These are phyloP conservation scores for Phytophthora pinifolia DNA, from an alignment of 352 stramenopile genomes.

Conservation along the genomic window DNA sequence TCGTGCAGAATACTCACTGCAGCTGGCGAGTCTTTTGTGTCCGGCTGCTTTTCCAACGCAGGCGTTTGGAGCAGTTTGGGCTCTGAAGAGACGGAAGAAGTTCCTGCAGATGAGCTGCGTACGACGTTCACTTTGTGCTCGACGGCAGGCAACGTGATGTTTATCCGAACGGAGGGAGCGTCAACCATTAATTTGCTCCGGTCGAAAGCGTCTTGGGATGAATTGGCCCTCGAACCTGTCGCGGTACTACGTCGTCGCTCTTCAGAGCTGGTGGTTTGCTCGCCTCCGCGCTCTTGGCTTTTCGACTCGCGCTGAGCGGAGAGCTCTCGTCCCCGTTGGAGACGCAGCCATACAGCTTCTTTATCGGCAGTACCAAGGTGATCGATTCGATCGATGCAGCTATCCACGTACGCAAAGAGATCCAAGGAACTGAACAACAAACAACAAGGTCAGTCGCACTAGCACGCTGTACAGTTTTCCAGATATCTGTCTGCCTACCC, in stretches of 20 bases:
- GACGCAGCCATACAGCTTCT: slow-evolving; percentile 25
- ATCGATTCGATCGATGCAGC: slow-evolving; percentile 38
- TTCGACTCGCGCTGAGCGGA: slow-evolving; percentile 22
- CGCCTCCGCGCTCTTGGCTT: slow-evolving; percentile 1
- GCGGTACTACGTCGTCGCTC: neutral
- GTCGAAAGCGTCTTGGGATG: slow-evolving; percentile 3
- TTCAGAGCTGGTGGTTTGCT: slow-evolving; percentile 1
- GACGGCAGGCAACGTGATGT: slow-evolving; percentile 38
- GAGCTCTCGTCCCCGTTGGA: slow-evolving; percentile 25
- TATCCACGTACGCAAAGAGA: slow-evolving; percentile 32
- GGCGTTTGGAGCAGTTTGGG: slow-evolving; percentile 3
- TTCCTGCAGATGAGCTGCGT: slow-evolving; percentile 2
- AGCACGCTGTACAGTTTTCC: neutral
- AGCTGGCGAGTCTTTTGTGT: slow-evolving; percentile 1
- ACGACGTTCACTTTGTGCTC: slow-evolving; percentile 17
- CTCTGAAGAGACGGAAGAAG: slow-evolving; percentile 17
- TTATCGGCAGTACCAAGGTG: slow-evolving; percentile 28
- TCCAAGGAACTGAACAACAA: slow-evolving; percentile 20
- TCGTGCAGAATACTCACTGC: slow-evolving; percentile 10
- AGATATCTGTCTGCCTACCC: slow-evolving; percentile 10
- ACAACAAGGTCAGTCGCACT: neutral
- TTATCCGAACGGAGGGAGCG: slow-evolving; percentile 35
- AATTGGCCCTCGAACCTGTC: neutral
- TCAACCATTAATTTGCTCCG: slow-evolving; percentile 10
- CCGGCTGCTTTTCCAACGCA: neutral